Evolutionary conservation across 768 basidiomycete genomes (phyloP), one percentile per base, ranked within the genome.

Genomic region (Tricholoma flavovirens): DNA sequence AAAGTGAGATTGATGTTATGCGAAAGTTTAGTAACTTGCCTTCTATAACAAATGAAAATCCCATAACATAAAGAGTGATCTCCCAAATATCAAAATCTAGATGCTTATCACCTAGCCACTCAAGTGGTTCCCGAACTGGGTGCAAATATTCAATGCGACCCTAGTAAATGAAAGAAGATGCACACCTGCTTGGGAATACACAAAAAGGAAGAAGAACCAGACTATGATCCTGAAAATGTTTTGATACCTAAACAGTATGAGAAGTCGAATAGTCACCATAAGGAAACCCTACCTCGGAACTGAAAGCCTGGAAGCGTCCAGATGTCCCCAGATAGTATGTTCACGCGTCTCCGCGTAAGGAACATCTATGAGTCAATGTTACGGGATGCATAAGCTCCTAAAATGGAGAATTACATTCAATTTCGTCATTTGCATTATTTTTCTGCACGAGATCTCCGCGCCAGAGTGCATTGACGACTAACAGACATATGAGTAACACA

Each of bases 401-500:
- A 12, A 10, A 45, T 36, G 5, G 48, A 48, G 1, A 62, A 80
- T 64, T 60, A 86, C 90, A 96, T 58, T 90, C 88, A 42, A 94
- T 86, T 50, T 90, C 86, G 59, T 88, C 76, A 54, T 88, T 64
- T 2, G 82, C 83, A 58, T 87, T 87, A 59, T 89, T 85, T 56
- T 77, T 79, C 68, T 95, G 95, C 3, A 96, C 78, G 56, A 91
- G 78, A 17, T 87, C 82, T 14, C 95, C 95, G 9, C 71, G 77
- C 93, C 95, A 96, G 19, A 98, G 75, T 0, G 83, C 77, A 62
- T 83, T 82, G 38, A 95, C 86, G 11, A 95, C 93, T 92, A 49
- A 11, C 35, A 22, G 8, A 11, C 24, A 30, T 26, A n/a, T 54
- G 36, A 49, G 15, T 2, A n/a, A 46, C 12, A 52, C 24, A 17